Evolutionary conservation across 768 basidiomycete genomes (phyloP).

Genomic region (Podaxis sp.): DNA sequence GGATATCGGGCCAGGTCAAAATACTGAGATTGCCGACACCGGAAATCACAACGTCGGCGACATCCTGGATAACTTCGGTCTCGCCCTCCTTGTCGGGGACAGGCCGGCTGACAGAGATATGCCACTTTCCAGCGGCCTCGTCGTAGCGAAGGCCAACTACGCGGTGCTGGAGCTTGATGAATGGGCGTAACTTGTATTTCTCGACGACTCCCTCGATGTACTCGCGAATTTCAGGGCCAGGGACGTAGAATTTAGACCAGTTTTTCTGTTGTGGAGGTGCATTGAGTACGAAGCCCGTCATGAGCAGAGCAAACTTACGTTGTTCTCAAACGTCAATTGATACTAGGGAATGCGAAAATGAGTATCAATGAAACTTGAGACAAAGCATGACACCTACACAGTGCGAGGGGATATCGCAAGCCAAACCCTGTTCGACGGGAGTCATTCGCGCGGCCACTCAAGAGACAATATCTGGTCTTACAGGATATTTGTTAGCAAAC

Average conservation of each 20-base stretch:
- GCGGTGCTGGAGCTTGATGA: conserved; percentile 54
- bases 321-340: conserved; percentile 53
- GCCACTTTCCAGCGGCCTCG: conserved; percentile 52
- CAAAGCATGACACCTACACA: conserved; percentile 29
- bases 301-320: conserved; percentile 26
- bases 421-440: conserved; percentile 36
- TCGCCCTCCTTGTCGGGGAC: not conserved
- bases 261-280: conserved; percentile 31
- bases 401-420: conserved; percentile 61
- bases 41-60: conserved; percentile 52
- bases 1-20: conserved; percentile 68
- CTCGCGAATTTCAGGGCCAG: conserved; percentile 52
- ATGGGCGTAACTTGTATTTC: conserved; percentile 48
- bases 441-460: not conserved
- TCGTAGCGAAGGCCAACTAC: conserved; percentile 47
- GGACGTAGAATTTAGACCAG: conserved; percentile 60
- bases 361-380: not conserved
- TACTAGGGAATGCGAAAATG: conserved; percentile 33
- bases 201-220: conserved; percentile 52
- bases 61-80: conserved; percentile 44
- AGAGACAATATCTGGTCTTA: conserved; percentile 19
- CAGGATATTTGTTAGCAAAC: conserved; percentile 53
- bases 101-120: conserved; percentile 40
- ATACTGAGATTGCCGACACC: conserved; percentile 48
- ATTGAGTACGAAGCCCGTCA: not conserved